Base-by-base conservation (phyloP, 2,329 filamentous ascomycete species). In the Coniochaeta prunicola region DNA sequence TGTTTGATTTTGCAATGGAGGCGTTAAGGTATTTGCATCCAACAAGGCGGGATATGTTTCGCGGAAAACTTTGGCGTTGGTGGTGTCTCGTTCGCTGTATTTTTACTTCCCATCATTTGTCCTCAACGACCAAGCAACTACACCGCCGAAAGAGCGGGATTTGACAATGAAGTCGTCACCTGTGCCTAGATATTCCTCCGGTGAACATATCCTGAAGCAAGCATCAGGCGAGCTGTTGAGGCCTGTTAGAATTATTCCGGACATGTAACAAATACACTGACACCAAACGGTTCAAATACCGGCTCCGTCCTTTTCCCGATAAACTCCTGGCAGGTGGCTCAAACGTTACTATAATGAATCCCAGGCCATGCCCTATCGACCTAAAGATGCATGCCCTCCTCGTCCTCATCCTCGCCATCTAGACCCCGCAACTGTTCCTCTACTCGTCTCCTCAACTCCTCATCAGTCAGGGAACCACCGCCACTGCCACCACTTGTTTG, bases 311-410 rank as follows among this genome's bases (percentile, higher is more conserved):
- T n/a, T n/a, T n/a, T n/a, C n/a, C n/a, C n/a, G n/a, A n/a, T n/a
- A n/a, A n/a, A n/a, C n/a, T 9, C 34, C 7, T 9, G 34, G 34
- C 34, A 36, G 17, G 34, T 8, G 12, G 4, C 12, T 9, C 13
- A 36, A 15, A 36, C 34, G n/a, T 36, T 36, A 4, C 4, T 42
- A 19, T 45, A 19, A 45, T 45, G 21, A 24, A 45, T n/a, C 17
- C 12, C 15, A n/a, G 9, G 15, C 36, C 36, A 38, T 38, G 10
- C 19, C 26, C 13, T 21, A 10, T 30, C 36, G 5, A 15, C 24
- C 31, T 56, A 89, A 53, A 89, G 71, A 73, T 89, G 84, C 75
- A 89, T 76, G 1, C 86, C 86, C 4, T 85, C 79, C 13, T 77
- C 75, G 9, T 79, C 77, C 13, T 77, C 75, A 10, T 79, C 77